These are phyloP conservation scores for Bipolaris cookei DNA, from an alignment of 2,329 filamentous ascomycete genomes.

Conservation along the genomic window DNA sequence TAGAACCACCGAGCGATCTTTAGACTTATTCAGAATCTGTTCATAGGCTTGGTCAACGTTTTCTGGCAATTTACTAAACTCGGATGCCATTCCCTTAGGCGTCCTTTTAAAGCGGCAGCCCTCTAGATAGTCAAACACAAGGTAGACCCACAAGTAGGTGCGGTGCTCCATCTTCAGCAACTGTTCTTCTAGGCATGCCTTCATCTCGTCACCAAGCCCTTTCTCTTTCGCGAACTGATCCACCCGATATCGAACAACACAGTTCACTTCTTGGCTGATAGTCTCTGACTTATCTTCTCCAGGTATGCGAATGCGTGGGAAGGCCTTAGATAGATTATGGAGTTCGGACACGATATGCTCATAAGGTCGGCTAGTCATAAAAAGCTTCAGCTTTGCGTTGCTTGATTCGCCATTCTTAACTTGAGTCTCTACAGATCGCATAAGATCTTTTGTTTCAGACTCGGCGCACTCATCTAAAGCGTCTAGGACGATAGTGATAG, in stretches of 20 bases:
- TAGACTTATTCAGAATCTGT: constrained; percentile 21
- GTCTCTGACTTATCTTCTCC: constrained; percentile 28
- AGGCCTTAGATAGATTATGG: constrained; percentile 14
- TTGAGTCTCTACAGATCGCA: constrained; percentile 21
- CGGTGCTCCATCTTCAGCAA: constrained; percentile 23
- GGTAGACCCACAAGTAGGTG: constrained; percentile 29
- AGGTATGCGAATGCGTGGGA: constrained; percentile 28
- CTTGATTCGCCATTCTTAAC: constrained; percentile 9
- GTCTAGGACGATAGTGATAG: constrained; percentile 27
- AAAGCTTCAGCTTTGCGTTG: constrained; percentile 19
- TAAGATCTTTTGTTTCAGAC: constrained; percentile 21
- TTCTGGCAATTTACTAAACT: constrained; percentile 13
- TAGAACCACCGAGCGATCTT: constrained; percentile 5
- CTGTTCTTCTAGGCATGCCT: constrained; percentile 14
- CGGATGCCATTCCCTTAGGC: constrained; percentile 12
- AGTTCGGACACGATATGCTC: constrained; percentile 22
- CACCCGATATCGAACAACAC: constrained; percentile 23
- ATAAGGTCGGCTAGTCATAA: constrained; percentile 29
- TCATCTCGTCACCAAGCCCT: constrained; percentile 18
- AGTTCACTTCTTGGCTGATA: constrained; percentile 28
- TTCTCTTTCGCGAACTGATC: constrained; percentile 20
- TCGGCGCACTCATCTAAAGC: constrained; percentile 28
- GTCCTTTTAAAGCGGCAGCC: constrained; percentile 17
- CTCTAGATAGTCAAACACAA: constrained; percentile 22
- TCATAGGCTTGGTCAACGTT: constrained; percentile 24